Base-by-base conservation (phyloP, 495 filamentous ascomycete genomes). In the Letharia columbiana region DNA sequence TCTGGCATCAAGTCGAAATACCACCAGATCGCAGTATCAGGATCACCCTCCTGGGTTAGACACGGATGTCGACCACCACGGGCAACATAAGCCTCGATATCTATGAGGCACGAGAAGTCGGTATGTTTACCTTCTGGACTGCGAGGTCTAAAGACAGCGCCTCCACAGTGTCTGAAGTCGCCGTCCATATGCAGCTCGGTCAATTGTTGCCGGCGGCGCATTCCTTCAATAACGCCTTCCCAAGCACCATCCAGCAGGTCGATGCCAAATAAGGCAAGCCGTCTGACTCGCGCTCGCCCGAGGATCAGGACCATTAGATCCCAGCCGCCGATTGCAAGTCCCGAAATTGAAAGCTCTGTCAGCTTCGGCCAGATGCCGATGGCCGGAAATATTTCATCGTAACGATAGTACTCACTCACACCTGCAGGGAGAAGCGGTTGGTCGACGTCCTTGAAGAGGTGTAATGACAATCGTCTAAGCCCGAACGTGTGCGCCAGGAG, bases 61-160 rank as follows among this genome's bases (percentile, higher is more conserved):
- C 61, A 63, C 13, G 61, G 61, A 50, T 63, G 61, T 33, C 61
- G 41, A 10, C 44, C 40, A 6, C 61, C 61, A 17, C 52, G 9
- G 17, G n/a, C 39, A 5, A 20, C 42, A 50, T 47, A 49, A 11
- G 6, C 4, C 47, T 23, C 47, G 10, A 7, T 10, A 3, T 6
- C 47, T 23, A 2, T 6, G 3, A 50, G 47, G 9, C 7, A 1
- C 23, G 0, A 0, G 20, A 3, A 7, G 9, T 50, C 20, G 20
- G 47, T 8, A 11, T 23, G 8, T 23, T 11, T 5, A 20, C 7
- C 10, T 23, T 1, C 8, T 23, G 7, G 5, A 8, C 10, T 3
- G 10, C 10, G 20, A 2, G 47, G 47, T 3, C 1, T 1, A 50
- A 50, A 50, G 1, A 50, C 11, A 3, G 6, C 4, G 2, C 47